Evolutionary conservation across 768 basidiomycete species (phyloP).

Genomic region (Amanita inopinata): DNA sequence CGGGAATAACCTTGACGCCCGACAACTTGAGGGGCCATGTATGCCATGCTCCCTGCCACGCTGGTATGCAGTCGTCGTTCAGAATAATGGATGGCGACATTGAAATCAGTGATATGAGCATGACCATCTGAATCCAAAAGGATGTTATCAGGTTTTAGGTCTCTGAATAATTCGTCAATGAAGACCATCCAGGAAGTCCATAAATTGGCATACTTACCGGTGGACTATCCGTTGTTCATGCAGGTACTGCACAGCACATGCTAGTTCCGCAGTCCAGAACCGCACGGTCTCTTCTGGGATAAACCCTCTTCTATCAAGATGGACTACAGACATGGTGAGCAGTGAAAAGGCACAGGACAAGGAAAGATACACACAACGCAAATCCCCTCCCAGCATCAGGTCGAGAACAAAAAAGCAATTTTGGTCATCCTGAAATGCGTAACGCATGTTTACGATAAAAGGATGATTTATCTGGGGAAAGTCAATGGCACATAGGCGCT

Average conservation of each 20-base stretch:
- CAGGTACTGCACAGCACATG: constrained; percentile 78
- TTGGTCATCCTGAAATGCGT: constrained; percentile 95
- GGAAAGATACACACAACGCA: constrained; percentile 58
- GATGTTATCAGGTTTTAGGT: constrained; percentile 96
- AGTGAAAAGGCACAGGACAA: constrained; percentile 2
- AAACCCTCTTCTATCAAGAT: constrained; percentile 61
- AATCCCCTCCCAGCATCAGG: constrained; percentile 91
- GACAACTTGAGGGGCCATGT: constrained; percentile 98
- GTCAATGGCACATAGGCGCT: constrained; percentile 6
- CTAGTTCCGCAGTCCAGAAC: constrained; percentile 87
- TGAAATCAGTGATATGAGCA: constrained; percentile 97
- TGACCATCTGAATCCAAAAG: constrained; percentile 90
- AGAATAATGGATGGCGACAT: constrained; percentile 97
- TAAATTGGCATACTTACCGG: constrained; percentile 45
- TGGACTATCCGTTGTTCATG: constrained; percentile 91
- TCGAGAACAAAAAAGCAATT: constrained; percentile 98
- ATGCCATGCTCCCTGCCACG: constrained; percentile 97
- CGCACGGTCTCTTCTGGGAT: constrained; percentile 65
- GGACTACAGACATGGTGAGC: constrained; percentile 41
- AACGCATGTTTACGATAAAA: constrained; percentile 83
- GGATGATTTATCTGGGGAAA: constrained; percentile 69
- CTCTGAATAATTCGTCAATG: constrained; percentile 35
- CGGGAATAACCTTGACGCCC: constrained; percentile 87
- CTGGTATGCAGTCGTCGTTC: constrained; percentile 81
- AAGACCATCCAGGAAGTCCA: constrained; percentile 1